A percentile compares a stretch with the other conserved stretches of the same genome.
Conservation (phyloP, 2,329 filamentous ascomycete species). For the Simplicillium aogashimaense region DNA sequence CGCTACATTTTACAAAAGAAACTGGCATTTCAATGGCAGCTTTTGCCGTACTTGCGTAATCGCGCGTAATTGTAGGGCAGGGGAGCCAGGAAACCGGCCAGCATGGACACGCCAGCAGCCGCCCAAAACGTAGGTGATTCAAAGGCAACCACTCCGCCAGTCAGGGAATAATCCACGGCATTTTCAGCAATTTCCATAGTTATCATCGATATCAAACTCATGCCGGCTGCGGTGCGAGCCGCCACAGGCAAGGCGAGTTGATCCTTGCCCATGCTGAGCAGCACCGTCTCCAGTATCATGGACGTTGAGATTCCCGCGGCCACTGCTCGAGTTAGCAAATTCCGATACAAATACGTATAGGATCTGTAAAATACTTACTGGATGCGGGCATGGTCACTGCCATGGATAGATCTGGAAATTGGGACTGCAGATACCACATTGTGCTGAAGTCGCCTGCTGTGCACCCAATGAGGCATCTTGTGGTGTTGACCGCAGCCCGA, state of each 20-base stretch:
- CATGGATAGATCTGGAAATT: constrained; percentile 34
- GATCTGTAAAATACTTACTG: constrained; percentile 30
- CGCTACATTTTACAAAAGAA: no score
- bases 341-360: no score
- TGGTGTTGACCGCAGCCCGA: constrained; percentile 41
- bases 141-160: constrained; percentile 37
- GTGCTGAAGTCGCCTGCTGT: constrained; percentile 45
- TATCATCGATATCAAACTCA: constrained; percentile 50
- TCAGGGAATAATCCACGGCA: constrained; percentile 43
- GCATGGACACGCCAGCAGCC: constrained; percentile 33
- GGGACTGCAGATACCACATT: constrained; percentile 43
- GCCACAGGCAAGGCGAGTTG: constrained; percentile 34
- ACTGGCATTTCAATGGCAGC: constrained; percentile 26
- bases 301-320: constrained; percentile 39
- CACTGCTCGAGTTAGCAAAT: constrained; percentile 25
- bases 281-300: constrained; percentile 38
- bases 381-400: constrained; percentile 39
- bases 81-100: constrained; percentile 35
- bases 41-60: constrained; percentile 36
- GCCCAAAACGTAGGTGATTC: constrained; percentile 39
- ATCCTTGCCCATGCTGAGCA: constrained; percentile 38
- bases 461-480: constrained; percentile 45
- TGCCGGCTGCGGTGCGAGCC: constrained; percentile 41
- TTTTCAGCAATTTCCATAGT: constrained; percentile 49
- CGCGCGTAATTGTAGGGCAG: constrained; percentile 43